These are phyloP conservation scores for Macrocybe gigantea DNA, from an alignment of 768 basidiomycete genomes.

Conservation along the genomic window DNA sequence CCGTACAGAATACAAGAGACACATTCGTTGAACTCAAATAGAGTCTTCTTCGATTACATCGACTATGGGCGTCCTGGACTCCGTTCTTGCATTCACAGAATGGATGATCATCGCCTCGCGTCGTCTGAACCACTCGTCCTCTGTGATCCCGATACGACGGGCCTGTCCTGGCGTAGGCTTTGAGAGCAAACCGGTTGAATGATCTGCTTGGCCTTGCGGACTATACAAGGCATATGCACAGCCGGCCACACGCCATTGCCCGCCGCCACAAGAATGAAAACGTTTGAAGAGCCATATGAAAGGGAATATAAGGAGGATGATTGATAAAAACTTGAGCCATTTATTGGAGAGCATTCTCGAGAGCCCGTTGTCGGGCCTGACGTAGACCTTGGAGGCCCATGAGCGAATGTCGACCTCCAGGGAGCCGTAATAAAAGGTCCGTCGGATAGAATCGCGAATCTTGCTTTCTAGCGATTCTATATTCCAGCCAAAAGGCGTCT, in stretches of 20 bases:
- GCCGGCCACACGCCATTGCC: constrained; percentile 71
- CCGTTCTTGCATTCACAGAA: constrained; percentile 44
- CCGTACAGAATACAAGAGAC: no score
- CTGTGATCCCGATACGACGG: constrained; percentile 51
- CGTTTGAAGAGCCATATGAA: constrained; percentile 79
- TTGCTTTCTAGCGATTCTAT: constrained; percentile 32
- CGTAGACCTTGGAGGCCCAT: constrained; percentile 42
- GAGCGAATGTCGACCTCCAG: constrained; percentile 47
- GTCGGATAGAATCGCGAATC: constrained; percentile 33
- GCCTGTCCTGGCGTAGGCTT: constrained; percentile 27
- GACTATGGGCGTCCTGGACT: constrained; percentile 29
- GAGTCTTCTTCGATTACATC: constrained; percentile 5
- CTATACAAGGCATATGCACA: constrained; percentile 70
- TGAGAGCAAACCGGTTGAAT: no score
- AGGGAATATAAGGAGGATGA: constrained; percentile 68
- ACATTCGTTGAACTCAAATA: constrained; percentile 15
- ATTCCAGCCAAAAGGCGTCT: constrained; percentile 46
- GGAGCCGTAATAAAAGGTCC: constrained; percentile 38
- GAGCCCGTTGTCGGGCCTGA: constrained; percentile 63
- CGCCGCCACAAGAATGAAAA: constrained; percentile 63
- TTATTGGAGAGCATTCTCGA: constrained; percentile 63
- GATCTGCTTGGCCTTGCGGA: constrained; percentile 12
- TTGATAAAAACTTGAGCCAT: constrained; percentile 66
- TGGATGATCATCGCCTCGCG: constrained; percentile 70
- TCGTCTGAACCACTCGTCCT: constrained; percentile 73